These are phyloP conservation scores for Hanseniaspora occidentalis DNA, from an alignment of 805 yeast genomes.

Conservation along the genomic window DNA sequence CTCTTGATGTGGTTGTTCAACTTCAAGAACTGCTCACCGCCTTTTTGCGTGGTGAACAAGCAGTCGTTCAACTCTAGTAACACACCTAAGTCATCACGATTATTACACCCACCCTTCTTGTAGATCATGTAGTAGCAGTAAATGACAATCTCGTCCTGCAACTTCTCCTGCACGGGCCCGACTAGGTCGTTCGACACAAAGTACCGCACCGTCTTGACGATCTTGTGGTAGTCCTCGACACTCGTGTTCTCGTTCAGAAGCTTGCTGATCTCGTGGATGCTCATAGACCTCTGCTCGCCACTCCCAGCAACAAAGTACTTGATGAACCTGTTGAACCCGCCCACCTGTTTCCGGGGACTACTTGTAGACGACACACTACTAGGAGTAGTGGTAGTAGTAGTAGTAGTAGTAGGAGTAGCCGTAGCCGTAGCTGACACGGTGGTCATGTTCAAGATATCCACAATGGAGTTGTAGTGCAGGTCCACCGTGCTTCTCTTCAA, in stretches of 20 bases:
- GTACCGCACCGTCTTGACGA: not conserved
- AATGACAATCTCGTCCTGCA: not conserved
- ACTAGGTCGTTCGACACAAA: not conserved
- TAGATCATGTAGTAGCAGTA: not conserved
- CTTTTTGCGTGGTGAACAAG: not conserved
- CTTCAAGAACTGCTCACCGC: not conserved
- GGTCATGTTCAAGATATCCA: conserved; percentile 16
- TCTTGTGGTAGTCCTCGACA: not conserved
- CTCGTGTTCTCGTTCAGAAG: not conserved
- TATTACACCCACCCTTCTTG: not conserved
- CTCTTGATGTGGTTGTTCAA: not conserved
- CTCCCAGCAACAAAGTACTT: no score
- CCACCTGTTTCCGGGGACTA: no score
- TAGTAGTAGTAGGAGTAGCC: not conserved
- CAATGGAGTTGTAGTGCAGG: conserved; percentile 19
- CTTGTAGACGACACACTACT: no score
- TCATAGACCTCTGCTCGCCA: not conserved
- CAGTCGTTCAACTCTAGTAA: not conserved
- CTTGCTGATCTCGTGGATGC: not conserved
- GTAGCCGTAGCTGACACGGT: conserved; percentile 8
- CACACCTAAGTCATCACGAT: not conserved
- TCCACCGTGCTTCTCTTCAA: conserved; percentile 13
- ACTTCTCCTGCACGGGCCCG: not conserved
- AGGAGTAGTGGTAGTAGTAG: not conserved
- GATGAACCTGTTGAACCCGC: not conserved